A percentile compares a stretch with the other conserved stretches of the same genome.
Evolutionary conservation across 2,329 filamentous ascomycete species (phyloP).

Genomic region (Juglanconis oblonga): DNA sequence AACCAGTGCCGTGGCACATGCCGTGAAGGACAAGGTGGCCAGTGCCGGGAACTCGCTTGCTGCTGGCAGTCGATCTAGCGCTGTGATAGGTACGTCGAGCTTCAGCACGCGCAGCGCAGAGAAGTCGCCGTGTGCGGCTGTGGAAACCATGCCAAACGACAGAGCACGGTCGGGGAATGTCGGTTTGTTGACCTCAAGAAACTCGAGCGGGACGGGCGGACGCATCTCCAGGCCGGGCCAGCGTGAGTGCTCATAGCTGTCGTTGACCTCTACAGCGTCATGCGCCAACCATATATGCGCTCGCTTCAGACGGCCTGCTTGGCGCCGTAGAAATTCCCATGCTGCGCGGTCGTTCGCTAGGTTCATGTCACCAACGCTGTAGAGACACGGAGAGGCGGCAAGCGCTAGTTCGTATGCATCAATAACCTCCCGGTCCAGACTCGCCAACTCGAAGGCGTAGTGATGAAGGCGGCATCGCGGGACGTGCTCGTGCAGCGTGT

Average conservation of each 20-base stretch:
- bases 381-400: conserved; percentile 10
- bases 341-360: not conserved
- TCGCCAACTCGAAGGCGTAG: conserved; percentile 6
- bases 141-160: not conserved
- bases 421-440: not conserved
- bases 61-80: not conserved
- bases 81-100: not conserved
- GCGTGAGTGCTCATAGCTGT: not conserved
- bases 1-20: not conserved
- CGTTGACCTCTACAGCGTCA: not conserved
- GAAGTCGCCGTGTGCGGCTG: conserved; percentile 1
- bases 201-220: not conserved
- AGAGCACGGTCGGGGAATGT: not conserved
- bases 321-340: not conserved
- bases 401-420: conserved; percentile 3
- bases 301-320: not conserved
- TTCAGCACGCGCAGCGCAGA: conserved; percentile 9
- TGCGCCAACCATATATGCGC: not conserved
- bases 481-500: not conserved
- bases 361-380: not conserved
- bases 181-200: not conserved
- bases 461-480: conserved; percentile 14
- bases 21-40: not conserved
- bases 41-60: conserved; percentile 1
- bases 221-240: not conserved